Base-by-base conservation (phyloP, 2,329 filamentous ascomycete genomes). In the Clarireedia hainanense region DNA sequence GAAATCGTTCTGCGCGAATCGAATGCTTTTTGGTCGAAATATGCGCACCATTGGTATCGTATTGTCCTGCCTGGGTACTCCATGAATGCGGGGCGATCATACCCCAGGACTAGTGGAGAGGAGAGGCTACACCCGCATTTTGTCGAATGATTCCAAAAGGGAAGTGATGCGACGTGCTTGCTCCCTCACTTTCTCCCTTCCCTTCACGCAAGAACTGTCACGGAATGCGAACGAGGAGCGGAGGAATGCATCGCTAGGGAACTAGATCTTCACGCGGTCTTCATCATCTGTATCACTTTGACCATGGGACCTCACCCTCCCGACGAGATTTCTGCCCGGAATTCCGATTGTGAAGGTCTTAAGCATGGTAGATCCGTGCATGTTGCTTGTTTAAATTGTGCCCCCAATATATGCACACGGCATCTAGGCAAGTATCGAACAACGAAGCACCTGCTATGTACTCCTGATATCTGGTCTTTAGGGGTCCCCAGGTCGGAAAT, bases 71-170 rank as follows among this genome's bases (percentile, higher is more conserved):
- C 26, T 24, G 37, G 30, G 30, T 34, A 47, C 40, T 47, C 26
- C 15, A 47, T 37, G 50, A 52, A 20, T 52, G 50, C 50, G 50
- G 50, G 50, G 50, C 50, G 27, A 37, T 52, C 42, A 52, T 52
- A 47, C 42, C 50, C 50, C 42, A 52, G 50, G 50, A 37, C 42
- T 20, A 47, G 37, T 52, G 50, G 42, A 34, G 47, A 17, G 50
- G 42, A 34, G 47, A 17, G 30, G 47, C 27, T 24, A 52, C 17
- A 34, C 50, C 50, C 50, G 27, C 50, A 52, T 30, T 30, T 12
- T 9, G 50, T 47, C 17, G 50, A 39, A 36, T 52, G 42, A 47
- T 36, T 45, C 50, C 17, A 24, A 42, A 52, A 26, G 23, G 50
- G 42, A 14, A 52, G 47, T 52, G 43, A 34, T 34, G 30, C 30